Base-by-base conservation (phyloP, 495 filamentous ascomycete species). In the Lichina pygmaea region DNA sequence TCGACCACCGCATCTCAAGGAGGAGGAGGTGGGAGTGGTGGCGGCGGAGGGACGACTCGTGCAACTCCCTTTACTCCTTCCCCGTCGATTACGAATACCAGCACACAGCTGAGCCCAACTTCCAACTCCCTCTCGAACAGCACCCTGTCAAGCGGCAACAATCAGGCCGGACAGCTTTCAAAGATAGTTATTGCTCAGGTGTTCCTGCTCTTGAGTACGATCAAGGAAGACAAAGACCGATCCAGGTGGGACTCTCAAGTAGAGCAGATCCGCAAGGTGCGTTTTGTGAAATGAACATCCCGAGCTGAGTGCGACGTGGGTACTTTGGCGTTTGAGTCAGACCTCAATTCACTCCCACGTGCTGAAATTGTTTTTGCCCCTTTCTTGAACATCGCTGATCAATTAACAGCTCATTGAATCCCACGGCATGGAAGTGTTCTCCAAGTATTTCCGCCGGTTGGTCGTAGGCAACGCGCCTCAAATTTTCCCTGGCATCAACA, bases 121-220 rank as follows among this genome's bases (percentile, higher is more conserved):
- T 39, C 36, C 36, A 10, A 43, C 6, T 16, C 15, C 10, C 17
- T 32, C 11, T 36, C 32, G 7, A 48, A 46, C 41, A 39, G 11
- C 13, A 30, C 45, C 12, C 34, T 38, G 5, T 2, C 33, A 13
- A 47, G 17, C 33, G 16, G 13, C 24, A 44, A 43, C 41, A 49
- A 49, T n/a, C 55, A 57, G 32, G 49, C 60, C 41, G 55, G 53
- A 12, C 47, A 43, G 41, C 62, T 82, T 47, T 70, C 81, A 39
- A 92, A 84, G 57, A 86, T 99, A 58, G 83, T 82, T 47, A 77
- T 91, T 52, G 84, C 86, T 46, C 91, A 99, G 66, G 74, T 95
- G 46, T 91, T 86, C 61, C 68, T 99, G 48, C 71, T 95, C 34
- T 70, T 99, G 48, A 86, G 84, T 64, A 81, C 81, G 30, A 80